Conservation (phyloP, 257 asterid species). For the Lycium ferocissimum region DNA sequence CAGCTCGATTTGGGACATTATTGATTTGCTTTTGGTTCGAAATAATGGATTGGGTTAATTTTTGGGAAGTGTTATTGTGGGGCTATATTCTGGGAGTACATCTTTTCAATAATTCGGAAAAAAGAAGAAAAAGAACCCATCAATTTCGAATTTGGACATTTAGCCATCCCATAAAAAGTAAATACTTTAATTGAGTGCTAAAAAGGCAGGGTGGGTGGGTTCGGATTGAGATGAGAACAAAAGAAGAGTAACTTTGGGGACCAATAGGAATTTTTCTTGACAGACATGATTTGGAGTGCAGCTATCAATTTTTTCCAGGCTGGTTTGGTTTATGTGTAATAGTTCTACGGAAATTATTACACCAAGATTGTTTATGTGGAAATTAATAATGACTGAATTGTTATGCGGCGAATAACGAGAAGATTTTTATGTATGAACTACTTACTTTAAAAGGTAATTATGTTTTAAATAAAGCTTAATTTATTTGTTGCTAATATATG, state of each 20-base stretch:
- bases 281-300: not conserved
- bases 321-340: too few relatives aligned
- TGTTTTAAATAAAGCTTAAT: too few relatives aligned
- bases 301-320: not conserved
- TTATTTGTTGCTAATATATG: too few relatives aligned
- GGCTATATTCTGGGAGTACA: not conserved
- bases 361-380: too few relatives aligned
- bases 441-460: too few relatives aligned
- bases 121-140: not conserved
- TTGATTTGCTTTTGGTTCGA: not conserved
- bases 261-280: not conserved
- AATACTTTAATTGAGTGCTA: not conserved
- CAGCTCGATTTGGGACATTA: not conserved
- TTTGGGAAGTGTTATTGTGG: constrained; percentile 18
- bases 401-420: too few relatives aligned
- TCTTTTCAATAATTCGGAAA: not conserved
- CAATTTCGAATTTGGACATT: not conserved
- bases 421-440: too few relatives aligned
- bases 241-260: not conserved
- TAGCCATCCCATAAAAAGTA: not conserved
- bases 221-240: not conserved
- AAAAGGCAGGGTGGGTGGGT: not conserved
- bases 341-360: too few relatives aligned
- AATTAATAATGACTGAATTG: too few relatives aligned
- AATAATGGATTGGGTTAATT: not conserved